Base-by-base conservation (phyloP, 768 basidiomycete species). In the Stropharia rugosoannulata region DNA sequence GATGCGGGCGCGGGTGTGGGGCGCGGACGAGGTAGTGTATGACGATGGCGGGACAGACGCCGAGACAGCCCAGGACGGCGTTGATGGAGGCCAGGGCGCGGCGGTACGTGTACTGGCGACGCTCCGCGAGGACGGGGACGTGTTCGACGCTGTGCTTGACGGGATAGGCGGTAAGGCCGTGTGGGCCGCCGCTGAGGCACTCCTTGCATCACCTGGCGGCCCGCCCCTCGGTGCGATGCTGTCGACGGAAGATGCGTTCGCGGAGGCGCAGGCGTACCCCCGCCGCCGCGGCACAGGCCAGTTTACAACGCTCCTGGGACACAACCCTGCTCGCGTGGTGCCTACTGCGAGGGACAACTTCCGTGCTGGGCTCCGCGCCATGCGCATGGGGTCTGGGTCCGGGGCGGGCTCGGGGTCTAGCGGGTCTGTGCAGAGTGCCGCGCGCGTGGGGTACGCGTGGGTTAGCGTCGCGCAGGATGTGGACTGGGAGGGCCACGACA, bases 281-380 rank as follows among this genome's bases (percentile, higher is more conserved):
- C 42, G 51, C 57, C 54, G 54, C 8, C 55, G 66, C 45, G 67
- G 66, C 0, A 47, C 62, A 49, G 76, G 68, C 5, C 86, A 91
- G 67, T 93, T 94, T 67, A 92, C 90, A 42, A 93, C 92, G 1
- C 74, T 92, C 22, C 82, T 90, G 1, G 91, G 92, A 2, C 89
- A 93, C 69, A 72, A 70, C 5, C 84, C 85, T 0, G 80, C 80
- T 35, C 80, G 84, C 27, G 77, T 81, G 5, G 79, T 93, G 32
- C 88, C 90, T 8, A 86, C 77, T 18, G 83, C 85, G 3, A 81
- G 83, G 27, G 89, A 91, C 59, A 83, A 87, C 66, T 85, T 92
- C 69, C 81, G 82, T 18, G 85, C 87, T 15, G 87, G 89, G 13
- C 71, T 93, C 63, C 78, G 90, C 19, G 81, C 87, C 6, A 69